phyloP scores from a whole-genome alignment of 176 grass and related monocot genomes.

The Rhipidocladum racemiflorum region DNA sequence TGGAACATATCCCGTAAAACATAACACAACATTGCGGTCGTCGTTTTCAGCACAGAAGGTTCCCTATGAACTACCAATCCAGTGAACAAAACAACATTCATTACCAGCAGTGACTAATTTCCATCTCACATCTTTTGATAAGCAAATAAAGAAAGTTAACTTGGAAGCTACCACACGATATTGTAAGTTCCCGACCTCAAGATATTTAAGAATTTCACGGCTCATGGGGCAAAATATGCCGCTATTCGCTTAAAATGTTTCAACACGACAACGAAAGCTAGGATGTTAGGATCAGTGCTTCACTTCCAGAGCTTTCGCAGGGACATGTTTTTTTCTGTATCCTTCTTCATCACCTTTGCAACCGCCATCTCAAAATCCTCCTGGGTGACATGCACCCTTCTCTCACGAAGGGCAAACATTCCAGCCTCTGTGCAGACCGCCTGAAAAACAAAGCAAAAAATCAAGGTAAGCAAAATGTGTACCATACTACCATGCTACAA shows the following conservation, averaged over 20 bases:
- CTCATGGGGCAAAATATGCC: not conserved
- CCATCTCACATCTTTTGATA: not conserved
- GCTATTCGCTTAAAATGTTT: not conserved
- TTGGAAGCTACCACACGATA: not conserved
- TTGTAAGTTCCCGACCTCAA: not conserved
- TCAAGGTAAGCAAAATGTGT: not conserved
- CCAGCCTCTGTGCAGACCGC: constrained; percentile 77
- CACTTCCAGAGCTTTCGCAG: constrained; percentile 85
- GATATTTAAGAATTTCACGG: not conserved
- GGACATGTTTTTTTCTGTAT: constrained; percentile 76
- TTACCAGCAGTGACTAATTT: not conserved
- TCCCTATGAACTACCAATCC: not conserved
- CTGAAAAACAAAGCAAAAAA: constrained; percentile 32
- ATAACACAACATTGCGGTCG: not conserved
- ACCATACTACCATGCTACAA: not conserved
- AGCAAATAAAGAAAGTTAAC: constrained; percentile 3
- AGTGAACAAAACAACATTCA: not conserved
- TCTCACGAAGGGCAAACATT: constrained; percentile 75
- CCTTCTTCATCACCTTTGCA: constrained; percentile 80
- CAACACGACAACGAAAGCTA: not conserved
- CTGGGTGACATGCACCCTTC: constrained; percentile 71
- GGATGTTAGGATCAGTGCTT: not conserved
- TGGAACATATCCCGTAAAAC: not conserved
- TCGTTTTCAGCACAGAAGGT: not conserved
- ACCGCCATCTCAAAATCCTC: constrained; percentile 86